These are phyloP conservation scores for Glaciozyma martinii DNA, from an alignment of 768 basidiomycete genomes.

Conservation along the genomic window DNA sequence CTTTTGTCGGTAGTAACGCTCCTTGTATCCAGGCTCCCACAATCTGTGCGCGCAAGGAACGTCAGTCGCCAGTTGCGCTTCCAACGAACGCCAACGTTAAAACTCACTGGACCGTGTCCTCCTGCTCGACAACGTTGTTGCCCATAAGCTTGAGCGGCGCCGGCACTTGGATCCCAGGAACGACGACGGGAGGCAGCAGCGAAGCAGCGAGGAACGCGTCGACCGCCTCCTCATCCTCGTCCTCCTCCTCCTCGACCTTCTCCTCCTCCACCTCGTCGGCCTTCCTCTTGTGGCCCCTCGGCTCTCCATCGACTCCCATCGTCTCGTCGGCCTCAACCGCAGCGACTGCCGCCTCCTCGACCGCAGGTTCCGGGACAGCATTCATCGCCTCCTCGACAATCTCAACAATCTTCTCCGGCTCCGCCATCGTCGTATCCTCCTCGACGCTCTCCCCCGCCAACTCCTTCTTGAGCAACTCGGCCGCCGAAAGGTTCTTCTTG, in stretches of 20 bases:
- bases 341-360: background rate
- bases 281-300: constrained; percentile 47
- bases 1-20: constrained; percentile 89
- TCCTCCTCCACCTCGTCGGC: constrained; percentile 38
- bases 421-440: constrained; percentile 1
- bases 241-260: constrained; percentile 29
- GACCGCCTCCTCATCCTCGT: constrained; percentile 37
- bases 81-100: background rate
- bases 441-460: background rate
- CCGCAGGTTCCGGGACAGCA: background rate
- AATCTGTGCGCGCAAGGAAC: constrained; percentile 47
- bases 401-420: constrained; percentile 1
- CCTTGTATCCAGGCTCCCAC: constrained; percentile 92
- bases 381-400: constrained; percentile 13
- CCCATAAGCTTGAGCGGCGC: constrained; percentile 58
- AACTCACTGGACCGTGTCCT: constrained; percentile 78
- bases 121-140: constrained; percentile 90
- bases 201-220: constrained; percentile 33
- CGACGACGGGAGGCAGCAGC: constrained; percentile 36
- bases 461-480: constrained; percentile 20
- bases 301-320: constrained; percentile 13
- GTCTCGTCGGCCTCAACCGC: background rate
- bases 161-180: constrained; percentile 39
- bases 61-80: background rate
- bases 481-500: constrained; percentile 17